These are phyloP conservation scores for Magnusiomyces fungicola DNA, from an alignment of 1,139 yeast species.

Conservation along the genomic window DNA sequence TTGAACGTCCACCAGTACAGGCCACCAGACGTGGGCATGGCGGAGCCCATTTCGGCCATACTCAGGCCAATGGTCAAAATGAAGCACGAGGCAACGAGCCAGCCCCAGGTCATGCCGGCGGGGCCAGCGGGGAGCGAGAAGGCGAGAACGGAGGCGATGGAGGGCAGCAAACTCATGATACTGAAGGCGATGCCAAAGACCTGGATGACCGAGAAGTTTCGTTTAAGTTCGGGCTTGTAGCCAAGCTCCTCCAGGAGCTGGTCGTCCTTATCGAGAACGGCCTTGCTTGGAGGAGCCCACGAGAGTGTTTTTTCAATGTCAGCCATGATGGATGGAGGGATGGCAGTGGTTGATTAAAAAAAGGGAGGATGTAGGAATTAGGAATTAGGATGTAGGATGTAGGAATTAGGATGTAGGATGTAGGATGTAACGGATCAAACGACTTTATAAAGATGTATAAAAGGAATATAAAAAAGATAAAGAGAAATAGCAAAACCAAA, in stretches of 20 bases:
- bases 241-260: constrained; percentile 42
- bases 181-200: constrained; percentile 54
- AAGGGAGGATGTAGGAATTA: too few relatives aligned
- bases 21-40: constrained; percentile 69
- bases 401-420: too few relatives aligned
- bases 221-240: constrained; percentile 62
- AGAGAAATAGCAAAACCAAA: too few relatives aligned
- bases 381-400: too few relatives aligned
- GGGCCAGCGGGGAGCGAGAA: constrained; percentile 47
- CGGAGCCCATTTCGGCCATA: constrained; percentile 55
- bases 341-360: too few relatives aligned
- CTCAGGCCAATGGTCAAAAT: constrained; percentile 39
- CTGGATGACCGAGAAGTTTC: constrained; percentile 57
- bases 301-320: too few relatives aligned
- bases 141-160: constrained; percentile 42
- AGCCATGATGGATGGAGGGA: too few relatives aligned
- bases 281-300: too few relatives aligned
- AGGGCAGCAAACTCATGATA: constrained; percentile 64
- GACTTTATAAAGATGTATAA: too few relatives aligned
- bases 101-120: constrained; percentile 57
- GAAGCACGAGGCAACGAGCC: constrained; percentile 48
- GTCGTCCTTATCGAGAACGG: constrained; percentile 23
- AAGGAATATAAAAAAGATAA: too few relatives aligned
- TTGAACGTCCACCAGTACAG: constrained; percentile 46
- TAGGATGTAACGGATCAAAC: too few relatives aligned